Base-by-base conservation (phyloP, 2,329 filamentous ascomycete species). In the Apiospora sp. region DNA sequence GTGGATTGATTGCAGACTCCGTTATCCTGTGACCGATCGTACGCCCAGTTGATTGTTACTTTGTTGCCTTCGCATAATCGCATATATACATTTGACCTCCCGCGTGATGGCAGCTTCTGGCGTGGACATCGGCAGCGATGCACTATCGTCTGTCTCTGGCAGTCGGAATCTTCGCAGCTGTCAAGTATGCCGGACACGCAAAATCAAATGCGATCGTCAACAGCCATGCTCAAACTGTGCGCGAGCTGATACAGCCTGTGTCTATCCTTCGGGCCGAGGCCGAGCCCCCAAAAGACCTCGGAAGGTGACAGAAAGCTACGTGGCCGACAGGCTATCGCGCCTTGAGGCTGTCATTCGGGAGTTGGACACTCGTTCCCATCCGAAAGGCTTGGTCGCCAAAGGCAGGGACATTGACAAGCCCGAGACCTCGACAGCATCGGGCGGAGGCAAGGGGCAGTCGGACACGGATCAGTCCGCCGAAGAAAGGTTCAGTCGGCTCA, bases 171-270 rank as follows among this genome's bases (percentile, higher is more conserved):
- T 49, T 69, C 67, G 67, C 44, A 69, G 67, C 16, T 69, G 67
- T 10, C 67, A 69, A 14, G n/a, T 14, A 49, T 69, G 67, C 34
- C 67, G 67, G 10, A n/a, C 44, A 30, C 67, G 67, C 13, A 69
- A 69, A 7, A 49, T 69, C 44, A 69, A 69, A 30, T 69, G 67
- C 37, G 67, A 69, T 24, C 67, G 67, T 46, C 67, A 34, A 24
- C 67, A 69, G 43, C 67, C 67, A 41, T 69, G 67, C 22, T 49
- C 67, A 3, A 34, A 34, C 37, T 69, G 67, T 24, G 27, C 27
- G 16, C 34, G 22, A 49, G 34, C 16, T 27, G 44, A 46, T 14
- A 13, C 27, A 30, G 4, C 6, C 34, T 69, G 67, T 34, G 67
- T 48, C 6, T 69, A 69, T 37, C 67, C 67, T 46, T 34, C 27